These are phyloP conservation scores for Brassica nigra DNA, from an alignment of 345 rosid genomes.

Conservation along the genomic window DNA sequence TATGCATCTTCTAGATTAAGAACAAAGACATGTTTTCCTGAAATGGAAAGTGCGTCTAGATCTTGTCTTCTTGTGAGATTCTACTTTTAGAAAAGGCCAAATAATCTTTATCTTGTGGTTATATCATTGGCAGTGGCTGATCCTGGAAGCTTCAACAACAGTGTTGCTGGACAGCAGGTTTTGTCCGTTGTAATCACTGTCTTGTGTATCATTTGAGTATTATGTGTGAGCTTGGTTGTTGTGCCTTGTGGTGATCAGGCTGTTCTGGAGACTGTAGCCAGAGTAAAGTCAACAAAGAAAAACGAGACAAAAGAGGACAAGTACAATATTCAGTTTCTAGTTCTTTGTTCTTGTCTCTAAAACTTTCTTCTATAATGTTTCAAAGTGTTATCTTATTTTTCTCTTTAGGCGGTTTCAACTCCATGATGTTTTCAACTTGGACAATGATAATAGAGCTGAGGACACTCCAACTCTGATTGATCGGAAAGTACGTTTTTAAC, in stretches of 20 bases:
- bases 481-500: slow-evolving; percentile 58
- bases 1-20: slow-evolving; percentile 25
- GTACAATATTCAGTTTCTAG: slow-evolving; percentile 46
- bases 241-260: slow-evolving; percentile 58
- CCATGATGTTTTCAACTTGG: slow-evolving; percentile 81
- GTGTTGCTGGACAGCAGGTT: slow-evolving; percentile 81
- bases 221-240: slow-evolving; percentile 20
- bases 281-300: slow-evolving; percentile 77
- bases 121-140: slow-evolving; percentile 55
- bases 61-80: neutral
- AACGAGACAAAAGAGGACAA: slow-evolving; percentile 81
- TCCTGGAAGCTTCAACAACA: slow-evolving; percentile 84
- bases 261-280: slow-evolving; percentile 88
- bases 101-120: slow-evolving; percentile 1
- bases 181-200: slow-evolving; percentile 25
- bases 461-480: slow-evolving; percentile 91
- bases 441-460: slow-evolving; percentile 78
- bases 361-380: slow-evolving; percentile 10
- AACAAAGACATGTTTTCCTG: slow-evolving; percentile 2
- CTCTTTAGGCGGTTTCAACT: slow-evolving; percentile 67
- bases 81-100: neutral
- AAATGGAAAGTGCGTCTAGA: neutral
- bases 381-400: neutral
- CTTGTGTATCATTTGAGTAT: neutral
- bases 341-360: neutral